Evolutionary conservation across 495 filamentous ascomycete species (phyloP).

Genomic region (Penicillium samsonianum): DNA sequence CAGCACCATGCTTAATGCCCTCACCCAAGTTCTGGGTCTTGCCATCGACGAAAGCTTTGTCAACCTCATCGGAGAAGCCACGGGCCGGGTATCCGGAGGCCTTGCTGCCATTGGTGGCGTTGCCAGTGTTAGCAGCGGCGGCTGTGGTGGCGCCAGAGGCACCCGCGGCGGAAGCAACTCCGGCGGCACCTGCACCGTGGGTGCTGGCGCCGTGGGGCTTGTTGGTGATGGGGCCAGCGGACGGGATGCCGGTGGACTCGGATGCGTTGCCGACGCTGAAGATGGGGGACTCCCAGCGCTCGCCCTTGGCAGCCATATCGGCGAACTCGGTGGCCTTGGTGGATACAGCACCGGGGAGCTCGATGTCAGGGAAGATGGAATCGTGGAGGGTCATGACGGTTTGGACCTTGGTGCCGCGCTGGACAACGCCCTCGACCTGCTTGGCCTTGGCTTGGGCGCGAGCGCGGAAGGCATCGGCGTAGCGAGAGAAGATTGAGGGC

Average conservation of each 20-base stretch:
- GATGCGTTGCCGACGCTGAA: slow-evolving; percentile 84
- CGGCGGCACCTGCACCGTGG: slow-evolving; percentile 14
- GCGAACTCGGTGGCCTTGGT: slow-evolving; percentile 95
- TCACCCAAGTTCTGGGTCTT: slow-evolving; percentile 22
- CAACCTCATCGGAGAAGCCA: slow-evolving; percentile 57
- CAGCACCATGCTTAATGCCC: slow-evolving; percentile 19
- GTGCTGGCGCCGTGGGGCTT: slow-evolving; percentile 57
- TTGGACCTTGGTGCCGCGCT: slow-evolving; percentile 68
- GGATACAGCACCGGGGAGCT: slow-evolving; percentile 86
- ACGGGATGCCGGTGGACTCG: slow-evolving; percentile 69
- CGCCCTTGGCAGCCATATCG: slow-evolving; percentile 81
- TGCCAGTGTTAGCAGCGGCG: slow-evolving; percentile 11
- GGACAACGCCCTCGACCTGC: slow-evolving; percentile 58
- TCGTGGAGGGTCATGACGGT: slow-evolving; percentile 86
- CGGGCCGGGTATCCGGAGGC: slow-evolving; percentile 32
- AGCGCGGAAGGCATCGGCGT: slow-evolving; percentile 73
- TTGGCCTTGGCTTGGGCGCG: slow-evolving; percentile 71
- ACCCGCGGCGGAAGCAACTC: slow-evolving; percentile 10
- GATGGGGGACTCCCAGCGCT: slow-evolving; percentile 92
- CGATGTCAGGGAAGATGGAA: slow-evolving; percentile 85
- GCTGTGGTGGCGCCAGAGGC: slow-evolving; percentile 16
- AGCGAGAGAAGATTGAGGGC: slow-evolving; percentile 85
- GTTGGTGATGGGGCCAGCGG: slow-evolving; percentile 61
- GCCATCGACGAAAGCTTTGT: slow-evolving; percentile 51
- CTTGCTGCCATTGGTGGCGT: slow-evolving; percentile 21